These are phyloP conservation scores for Suillus tomentosus DNA, from an alignment of 768 basidiomycete genomes.

Conservation along the genomic window DNA sequence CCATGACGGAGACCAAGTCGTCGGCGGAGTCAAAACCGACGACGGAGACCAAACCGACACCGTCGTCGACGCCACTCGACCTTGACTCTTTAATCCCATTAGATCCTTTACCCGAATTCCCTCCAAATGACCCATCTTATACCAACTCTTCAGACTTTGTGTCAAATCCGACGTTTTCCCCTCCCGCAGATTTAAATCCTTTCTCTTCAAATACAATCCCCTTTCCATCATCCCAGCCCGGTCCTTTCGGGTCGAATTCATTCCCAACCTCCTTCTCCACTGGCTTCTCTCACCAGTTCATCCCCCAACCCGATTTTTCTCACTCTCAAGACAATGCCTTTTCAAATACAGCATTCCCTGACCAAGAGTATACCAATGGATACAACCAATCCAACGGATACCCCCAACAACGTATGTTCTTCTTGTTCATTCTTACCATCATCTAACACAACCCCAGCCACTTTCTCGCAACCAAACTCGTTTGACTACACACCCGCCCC, in stretches of 20 bases:
- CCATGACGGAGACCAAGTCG: neutral
- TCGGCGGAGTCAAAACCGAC: neutral
- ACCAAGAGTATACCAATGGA: neutral
- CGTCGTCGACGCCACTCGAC: constrained; percentile 17
- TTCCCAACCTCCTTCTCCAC: neutral
- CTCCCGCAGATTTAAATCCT: neutral
- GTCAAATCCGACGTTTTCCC: neutral
- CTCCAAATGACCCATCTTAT: neutral
- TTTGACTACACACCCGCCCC: constrained; percentile 23
- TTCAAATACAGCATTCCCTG: neutral
- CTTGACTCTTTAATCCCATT: constrained; percentile 33
- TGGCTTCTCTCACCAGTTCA: constrained; percentile 6
- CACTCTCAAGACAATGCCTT: neutral
- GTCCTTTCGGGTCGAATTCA: constrained; percentile 2
- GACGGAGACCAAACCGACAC: neutral
- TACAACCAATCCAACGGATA: constrained; percentile 5
- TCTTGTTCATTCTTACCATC: too few species aligned
- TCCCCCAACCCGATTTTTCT: constrained; percentile 1
- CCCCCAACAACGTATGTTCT: neutral
- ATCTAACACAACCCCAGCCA: neutral
- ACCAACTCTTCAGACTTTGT: neutral
- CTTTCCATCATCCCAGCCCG: neutral
- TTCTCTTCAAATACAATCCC: constrained; percentile 1
- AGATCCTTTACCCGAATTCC: constrained; percentile 20
- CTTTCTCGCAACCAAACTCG: constrained; percentile 6